phyloP scores from a whole-genome alignment of 768 basidiomycete species.

The Leccinum variicolor region DNA sequence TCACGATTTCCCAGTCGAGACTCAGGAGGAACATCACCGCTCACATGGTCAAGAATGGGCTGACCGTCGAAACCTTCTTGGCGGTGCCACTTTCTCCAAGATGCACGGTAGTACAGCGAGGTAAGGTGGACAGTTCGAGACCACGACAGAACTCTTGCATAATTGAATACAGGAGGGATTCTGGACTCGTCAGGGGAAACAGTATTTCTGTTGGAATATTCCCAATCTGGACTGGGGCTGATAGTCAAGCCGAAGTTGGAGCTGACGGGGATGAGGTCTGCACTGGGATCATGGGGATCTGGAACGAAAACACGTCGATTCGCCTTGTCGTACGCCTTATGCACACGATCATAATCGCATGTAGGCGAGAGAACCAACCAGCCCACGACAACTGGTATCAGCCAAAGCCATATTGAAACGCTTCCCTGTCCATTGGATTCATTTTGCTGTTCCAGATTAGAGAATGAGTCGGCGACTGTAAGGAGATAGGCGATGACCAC shows the following conservation, averaged over 20 bases:
- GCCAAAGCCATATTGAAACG: conserved; percentile 43
- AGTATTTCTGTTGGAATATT: not conserved
- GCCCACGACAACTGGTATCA: conserved; percentile 38
- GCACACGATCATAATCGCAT: conserved; percentile 33
- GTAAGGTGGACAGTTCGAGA: conserved; percentile 12
- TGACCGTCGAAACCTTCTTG: conserved; percentile 1
- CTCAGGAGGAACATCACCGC: conserved; percentile 1
- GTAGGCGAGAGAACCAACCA: conserved; percentile 42
- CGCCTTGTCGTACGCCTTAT: conserved; percentile 11
- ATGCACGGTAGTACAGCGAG: conserved; percentile 16
- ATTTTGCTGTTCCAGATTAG: conserved; percentile 16
- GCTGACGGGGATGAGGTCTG: not conserved
- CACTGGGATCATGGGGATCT: not conserved
- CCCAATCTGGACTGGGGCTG: conserved; percentile 1
- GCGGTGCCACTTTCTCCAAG: conserved; percentile 4
- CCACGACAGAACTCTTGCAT: conserved; percentile 23
- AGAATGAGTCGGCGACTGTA: conserved; percentile 15
- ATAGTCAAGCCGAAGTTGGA: conserved; percentile 18
- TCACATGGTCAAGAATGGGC: not conserved
- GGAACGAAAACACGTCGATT: conserved; percentile 3
- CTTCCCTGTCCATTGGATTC: conserved; percentile 36
- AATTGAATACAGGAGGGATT: conserved; percentile 26
- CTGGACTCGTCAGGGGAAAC: conserved; percentile 22
- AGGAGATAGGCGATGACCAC: conserved; percentile 40
- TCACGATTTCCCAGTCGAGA: conserved; percentile 18